Base-by-base conservation (phyloP, 2,329 filamentous ascomycete species). In the Piedraia hortae region DNA sequence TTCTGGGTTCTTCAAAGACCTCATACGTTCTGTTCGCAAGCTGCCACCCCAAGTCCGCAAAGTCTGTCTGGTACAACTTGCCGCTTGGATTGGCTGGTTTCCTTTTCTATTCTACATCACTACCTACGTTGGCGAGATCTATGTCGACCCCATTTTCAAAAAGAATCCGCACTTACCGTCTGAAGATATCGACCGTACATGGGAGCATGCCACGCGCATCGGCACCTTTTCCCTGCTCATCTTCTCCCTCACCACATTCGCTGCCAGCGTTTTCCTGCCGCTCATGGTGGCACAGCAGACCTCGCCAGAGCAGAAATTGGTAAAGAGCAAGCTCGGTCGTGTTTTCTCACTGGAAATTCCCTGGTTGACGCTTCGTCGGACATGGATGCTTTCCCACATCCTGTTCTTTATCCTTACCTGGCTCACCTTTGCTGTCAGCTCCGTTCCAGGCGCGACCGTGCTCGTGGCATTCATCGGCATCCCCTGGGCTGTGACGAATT, bases 41-140 rank as follows among this genome's bases (percentile, higher is more conserved):
- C 54, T 93, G 4, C 80, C 82, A 1, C 67, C 68, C 1, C 78
- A 89, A 44, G 77, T 85, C 31, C 59, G 59, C 29, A 68, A 63
- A 30, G 75, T 91, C 16, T 91, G 80, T 26, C 36, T 46, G 23
- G 50, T 53, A 1, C 51, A 54, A 24, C 48, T 53, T 36, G 80
- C 68, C 28, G 75, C 77, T 4, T 93, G 80, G 80, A 67, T 91
- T 25, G 82, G 77, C 23, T 91, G 82, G 63, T 93, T 91, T 37
- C 80, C 80, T 1, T 78, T 90, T 43, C 26, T 93, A 3, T 91
- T 89, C 48, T 93, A 93, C 50, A 77, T 71, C 42, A 88, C 75
- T 11, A 91, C 82, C 1, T 93, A 80, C 72, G 73, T 93, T 4
- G 80, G 80, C 25, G 82, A 93, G 50, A 89, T 78, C 4, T 91